Percentiles rank a stretch among this genome's conserved stretches.
phyloP scores from a whole-genome alignment of 192 early-diverging fungal genomes.

The Polychytrium aggregatum region DNA sequence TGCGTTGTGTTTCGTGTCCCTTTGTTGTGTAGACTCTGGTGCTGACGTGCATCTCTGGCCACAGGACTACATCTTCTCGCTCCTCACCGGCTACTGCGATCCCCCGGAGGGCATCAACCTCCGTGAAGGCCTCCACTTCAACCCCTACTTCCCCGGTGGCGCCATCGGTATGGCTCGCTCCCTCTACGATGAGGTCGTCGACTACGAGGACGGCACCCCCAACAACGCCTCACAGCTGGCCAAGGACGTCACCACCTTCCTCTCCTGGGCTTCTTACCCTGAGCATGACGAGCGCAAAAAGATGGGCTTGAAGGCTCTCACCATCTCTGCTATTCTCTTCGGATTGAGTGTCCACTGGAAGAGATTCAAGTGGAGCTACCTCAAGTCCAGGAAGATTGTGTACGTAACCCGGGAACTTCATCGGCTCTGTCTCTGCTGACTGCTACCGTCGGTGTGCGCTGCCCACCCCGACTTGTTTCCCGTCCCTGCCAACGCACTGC shows the following conservation, averaged over 20 bases:
- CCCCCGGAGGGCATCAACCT: constrained; percentile 87
- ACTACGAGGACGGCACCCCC: constrained; percentile 95
- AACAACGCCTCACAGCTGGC: constrained; percentile 92
- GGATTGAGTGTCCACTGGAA: constrained; percentile 80
- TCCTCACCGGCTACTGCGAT: constrained; percentile 90
- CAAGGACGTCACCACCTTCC: constrained; percentile 91
- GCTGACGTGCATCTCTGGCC: neutral
- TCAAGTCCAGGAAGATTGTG: constrained; percentile 91
- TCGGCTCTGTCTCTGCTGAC: too few relatives aligned
- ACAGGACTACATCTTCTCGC: constrained; percentile 92
- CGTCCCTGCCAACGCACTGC: neutral
- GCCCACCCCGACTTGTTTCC: too few relatives aligned
- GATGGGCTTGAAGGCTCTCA: constrained; percentile 83
- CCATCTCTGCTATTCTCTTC: constrained; percentile 58
- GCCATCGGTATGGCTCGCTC: constrained; percentile 93
- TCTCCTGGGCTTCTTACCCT: constrained; percentile 93
- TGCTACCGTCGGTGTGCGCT: too few relatives aligned
- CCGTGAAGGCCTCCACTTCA: constrained; percentile 95
- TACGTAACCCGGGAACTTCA: too few relatives aligned
- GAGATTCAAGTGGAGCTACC: constrained; percentile 79
- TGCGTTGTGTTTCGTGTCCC: neutral
- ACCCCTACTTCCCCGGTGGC: constrained; percentile 98
- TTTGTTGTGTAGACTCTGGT: constrained; percentile 5
- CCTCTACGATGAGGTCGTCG: constrained; percentile 86
- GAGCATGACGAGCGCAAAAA: constrained; percentile 95